Evolutionary conservation across 176 grass and related monocot species (phyloP), one percentile per base, ranked within the genome.

Genomic region (Musa acuminata): DNA sequence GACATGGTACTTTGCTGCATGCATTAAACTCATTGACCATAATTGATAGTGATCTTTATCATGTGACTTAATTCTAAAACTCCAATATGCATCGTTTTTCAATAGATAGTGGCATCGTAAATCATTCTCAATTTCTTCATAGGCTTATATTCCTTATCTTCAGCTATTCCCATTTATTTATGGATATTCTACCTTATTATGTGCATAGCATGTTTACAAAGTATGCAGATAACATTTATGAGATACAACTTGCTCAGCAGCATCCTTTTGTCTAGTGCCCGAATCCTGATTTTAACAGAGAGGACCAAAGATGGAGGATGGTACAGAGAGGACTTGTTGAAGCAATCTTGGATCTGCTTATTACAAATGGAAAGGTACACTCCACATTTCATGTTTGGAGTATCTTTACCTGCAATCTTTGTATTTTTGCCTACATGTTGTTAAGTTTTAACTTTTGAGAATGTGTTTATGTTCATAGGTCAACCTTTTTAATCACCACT

Each of bases 241-340:
- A n/a, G 16, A 59, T n/a, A n/a, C n/a, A 59, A 59, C 8, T 59
- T 9, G 55, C 35, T 49, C 1, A 70, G 17, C 20, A 51, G 17
- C 35, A 9, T 70, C 16, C 75, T 29, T 57, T 50, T 83, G 71
- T 79, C 54, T 74, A 94, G 95, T 94, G 90, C 25, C 90, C 95
- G 75, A 91, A 91, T 87, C 95, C 95, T 51, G 86, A 91, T 77
- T 91, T 94, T 82, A 89, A 94, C 81, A 85, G 75, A 89, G 86
- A 84, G 71, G 71, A 82, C 26, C 87, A 93, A 48, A 85, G 88
- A 49, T 89, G 90, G 95, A 89, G 81, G 78, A 94, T 91, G 90
- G 88, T 99, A 71, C 78, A 83, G 73, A 85, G 84, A 84, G 79
- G 78, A 57, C 90, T 99, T 11, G 62, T 99, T 10, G 88, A 99